Conservation (phyloP, 2,329 filamentous ascomycete genomes). For the Talaromyces albobiverticillius region DNA sequence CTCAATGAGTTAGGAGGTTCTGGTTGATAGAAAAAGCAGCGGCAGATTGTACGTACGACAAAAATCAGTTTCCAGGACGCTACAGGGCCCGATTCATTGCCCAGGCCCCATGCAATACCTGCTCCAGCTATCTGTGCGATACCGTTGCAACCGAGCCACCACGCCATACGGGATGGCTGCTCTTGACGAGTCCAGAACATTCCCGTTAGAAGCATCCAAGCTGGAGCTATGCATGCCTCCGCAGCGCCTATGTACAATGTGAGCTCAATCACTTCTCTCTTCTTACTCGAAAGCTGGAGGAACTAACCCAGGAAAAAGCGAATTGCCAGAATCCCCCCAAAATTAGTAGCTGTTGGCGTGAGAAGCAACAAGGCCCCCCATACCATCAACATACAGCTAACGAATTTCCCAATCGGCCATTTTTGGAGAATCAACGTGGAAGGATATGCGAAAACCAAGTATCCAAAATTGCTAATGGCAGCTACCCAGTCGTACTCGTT, state of each 20-base stretch:
- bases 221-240: constrained; percentile 1
- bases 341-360: constrained; percentile 26
- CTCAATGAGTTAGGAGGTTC: background rate
- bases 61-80: constrained; percentile 39
- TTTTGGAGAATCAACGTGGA: constrained; percentile 35
- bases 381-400: constrained; percentile 30
- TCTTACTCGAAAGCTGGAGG: background rate
- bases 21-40: background rate
- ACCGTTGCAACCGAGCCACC: constrained; percentile 22
- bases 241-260: constrained; percentile 3
- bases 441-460: constrained; percentile 40
- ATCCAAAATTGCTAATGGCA: constrained; percentile 45
- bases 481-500: constrained; percentile 42
- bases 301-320: constrained; percentile 39
- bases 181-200: constrained; percentile 23
- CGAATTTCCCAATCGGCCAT: constrained; percentile 32
- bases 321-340: constrained; percentile 36
- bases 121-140: constrained; percentile 21
- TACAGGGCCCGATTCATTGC: constrained; percentile 16
- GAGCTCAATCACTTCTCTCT: constrained; percentile 23
- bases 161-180: constrained; percentile 21
- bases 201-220: constrained; percentile 19
- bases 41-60: constrained; percentile 17
- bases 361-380: constrained; percentile 33
- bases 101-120: constrained; percentile 21